These are phyloP conservation scores for Zymoseptoria passerinii DNA, from an alignment of 2,329 filamentous ascomycete genomes.

Conservation along the genomic window DNA sequence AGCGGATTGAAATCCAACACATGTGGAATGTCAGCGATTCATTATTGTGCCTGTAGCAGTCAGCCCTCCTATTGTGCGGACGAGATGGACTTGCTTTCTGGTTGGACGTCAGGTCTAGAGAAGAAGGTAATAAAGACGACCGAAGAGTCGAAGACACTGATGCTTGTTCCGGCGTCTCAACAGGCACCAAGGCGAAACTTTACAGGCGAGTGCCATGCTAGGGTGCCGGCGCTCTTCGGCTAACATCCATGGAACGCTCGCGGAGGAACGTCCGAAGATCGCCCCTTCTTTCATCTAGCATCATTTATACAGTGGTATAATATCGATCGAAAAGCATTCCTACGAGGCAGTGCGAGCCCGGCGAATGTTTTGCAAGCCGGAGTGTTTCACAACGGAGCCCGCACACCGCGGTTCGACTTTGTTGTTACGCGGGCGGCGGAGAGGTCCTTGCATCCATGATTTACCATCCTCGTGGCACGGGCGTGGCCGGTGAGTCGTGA, in stretches of 20 bases:
- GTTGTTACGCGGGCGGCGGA: no score
- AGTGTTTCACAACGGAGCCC: background rate
- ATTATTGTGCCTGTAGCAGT: background rate
- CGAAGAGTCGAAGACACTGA: background rate
- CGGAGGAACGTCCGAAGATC: background rate
- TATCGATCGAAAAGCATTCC: background rate
- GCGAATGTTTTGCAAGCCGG: background rate
- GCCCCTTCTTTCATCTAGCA: background rate
- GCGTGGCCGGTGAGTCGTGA: background rate
- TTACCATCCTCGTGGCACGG: background rate
- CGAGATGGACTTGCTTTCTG: background rate
- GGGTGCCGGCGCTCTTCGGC: background rate
- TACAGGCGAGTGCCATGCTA: background rate
- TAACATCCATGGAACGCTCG: background rate
- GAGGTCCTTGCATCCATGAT: background rate
- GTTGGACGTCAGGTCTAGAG: background rate
- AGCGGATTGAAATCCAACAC: background rate
- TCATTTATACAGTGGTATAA: background rate
- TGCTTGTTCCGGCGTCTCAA: background rate
- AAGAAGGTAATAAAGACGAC: background rate
- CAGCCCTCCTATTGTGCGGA: background rate
- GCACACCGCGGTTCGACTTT: background rate
- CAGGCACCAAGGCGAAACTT: background rate
- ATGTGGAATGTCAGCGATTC: background rate
- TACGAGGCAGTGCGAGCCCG: background rate